Percentiles rank a stretch among this genome's conserved stretches.
Conservation (phyloP, 805 yeast genomes). For the Ascoidea asiatica region DNA sequence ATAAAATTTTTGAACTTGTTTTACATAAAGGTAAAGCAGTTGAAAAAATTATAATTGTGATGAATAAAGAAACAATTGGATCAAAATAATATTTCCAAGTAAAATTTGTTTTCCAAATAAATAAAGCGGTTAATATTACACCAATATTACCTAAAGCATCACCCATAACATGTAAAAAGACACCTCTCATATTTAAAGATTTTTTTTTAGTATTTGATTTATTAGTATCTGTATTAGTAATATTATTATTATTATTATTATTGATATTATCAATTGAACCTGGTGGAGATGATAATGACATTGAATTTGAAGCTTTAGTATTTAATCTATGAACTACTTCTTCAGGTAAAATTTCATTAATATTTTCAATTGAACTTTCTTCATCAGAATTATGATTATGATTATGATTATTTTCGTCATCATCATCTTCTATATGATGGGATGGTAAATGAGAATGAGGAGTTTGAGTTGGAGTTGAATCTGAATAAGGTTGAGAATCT, state of each 20-base stretch:
- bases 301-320: neutral
- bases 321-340: neutral
- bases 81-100: conserved; percentile 81
- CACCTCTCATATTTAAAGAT: conserved; percentile 96
- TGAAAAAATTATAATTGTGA: conserved; percentile 79
- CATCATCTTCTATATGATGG: conserved; percentile 10
- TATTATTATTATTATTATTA: conserved; percentile 13
- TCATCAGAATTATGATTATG: conserved; percentile 17
- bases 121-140: conserved; percentile 77
- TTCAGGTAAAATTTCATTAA: conserved; percentile 3
- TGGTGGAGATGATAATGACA: conserved; percentile 4
- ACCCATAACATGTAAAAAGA: conserved; percentile 86
- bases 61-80: conserved; percentile 74
- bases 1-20: conserved; percentile 70
- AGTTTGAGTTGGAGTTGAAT: no score
- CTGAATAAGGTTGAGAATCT: no score
- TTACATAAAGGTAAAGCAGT: conserved; percentile 85
- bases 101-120: conserved; percentile 88
- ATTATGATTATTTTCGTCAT: conserved; percentile 9
- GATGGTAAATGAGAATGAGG: neutral
- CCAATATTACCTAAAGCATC: conserved; percentile 95
- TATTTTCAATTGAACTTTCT: conserved; percentile 12
- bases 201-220: conserved; percentile 20
- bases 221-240: conserved; percentile 7
- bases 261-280: conserved; percentile 14